These are phyloP conservation scores for Podaxis sp. DNA, from an alignment of 768 basidiomycete species.

Conservation along the genomic window DNA sequence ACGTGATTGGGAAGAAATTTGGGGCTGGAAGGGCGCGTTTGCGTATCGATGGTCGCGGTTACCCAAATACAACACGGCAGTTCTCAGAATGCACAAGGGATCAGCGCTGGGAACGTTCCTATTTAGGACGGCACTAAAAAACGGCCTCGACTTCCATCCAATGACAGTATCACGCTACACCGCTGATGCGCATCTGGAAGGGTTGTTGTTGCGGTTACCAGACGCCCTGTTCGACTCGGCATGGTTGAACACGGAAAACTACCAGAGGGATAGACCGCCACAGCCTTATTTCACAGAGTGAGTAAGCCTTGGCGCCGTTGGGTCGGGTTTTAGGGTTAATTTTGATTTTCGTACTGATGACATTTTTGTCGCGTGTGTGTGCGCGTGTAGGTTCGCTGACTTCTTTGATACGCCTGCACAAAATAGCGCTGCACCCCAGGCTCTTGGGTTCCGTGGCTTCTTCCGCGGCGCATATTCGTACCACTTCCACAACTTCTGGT, in stretches of 20 bases:
- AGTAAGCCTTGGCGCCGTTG: conserved; percentile 41
- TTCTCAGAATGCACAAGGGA: conserved; percentile 84
- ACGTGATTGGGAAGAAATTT: conserved; percentile 95
- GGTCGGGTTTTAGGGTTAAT: background rate
- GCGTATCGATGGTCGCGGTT: conserved; percentile 94
- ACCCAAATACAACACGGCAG: conserved; percentile 92
- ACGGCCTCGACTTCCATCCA: conserved; percentile 92
- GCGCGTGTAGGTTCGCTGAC: conserved; percentile 63
- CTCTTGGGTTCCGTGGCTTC: conserved; percentile 87
- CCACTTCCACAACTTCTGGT: conserved; percentile 95
- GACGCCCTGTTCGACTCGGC: conserved; percentile 94
- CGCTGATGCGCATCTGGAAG: conserved; percentile 78
- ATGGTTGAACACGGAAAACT: conserved; percentile 91
- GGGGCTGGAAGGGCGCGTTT: conserved; percentile 94
- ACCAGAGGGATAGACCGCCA: conserved; percentile 86
- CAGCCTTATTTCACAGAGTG: conserved; percentile 92
- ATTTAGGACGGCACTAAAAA: conserved; percentile 89
- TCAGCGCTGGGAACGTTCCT: conserved; percentile 88
- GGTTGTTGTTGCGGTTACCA: conserved; percentile 75
- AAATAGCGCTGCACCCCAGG: conserved; percentile 76
- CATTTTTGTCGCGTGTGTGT: background rate
- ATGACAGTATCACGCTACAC: conserved; percentile 88
- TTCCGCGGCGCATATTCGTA: conserved; percentile 93
- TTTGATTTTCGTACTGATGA: background rate
- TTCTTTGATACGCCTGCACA: conserved; percentile 77